A percentile compares a stretch with the other conserved stretches of the same genome.
phyloP scores from a whole-genome alignment of 139 green algal genomes.

The Zygnema circumcarinatum region DNA sequence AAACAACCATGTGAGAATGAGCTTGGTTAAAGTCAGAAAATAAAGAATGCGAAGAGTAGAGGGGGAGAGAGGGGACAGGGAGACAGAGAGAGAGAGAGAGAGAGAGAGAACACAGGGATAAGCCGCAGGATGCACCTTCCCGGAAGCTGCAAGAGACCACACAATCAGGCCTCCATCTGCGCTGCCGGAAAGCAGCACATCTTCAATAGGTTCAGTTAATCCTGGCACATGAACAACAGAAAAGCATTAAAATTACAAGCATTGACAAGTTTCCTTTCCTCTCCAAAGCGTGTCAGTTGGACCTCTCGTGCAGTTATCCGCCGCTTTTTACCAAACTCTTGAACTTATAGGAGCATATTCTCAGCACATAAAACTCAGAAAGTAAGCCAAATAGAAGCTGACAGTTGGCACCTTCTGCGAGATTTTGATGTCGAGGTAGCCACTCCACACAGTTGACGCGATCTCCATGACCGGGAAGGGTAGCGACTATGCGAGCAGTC shows the following conservation, averaged over 20 bases:
- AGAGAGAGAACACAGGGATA: background rate
- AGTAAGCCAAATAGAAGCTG: background rate
- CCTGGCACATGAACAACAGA: background rate
- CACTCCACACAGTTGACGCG: slow-evolving; percentile 48
- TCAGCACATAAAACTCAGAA: background rate
- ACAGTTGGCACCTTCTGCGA: background rate
- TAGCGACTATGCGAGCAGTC: background rate
- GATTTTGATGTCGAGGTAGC: slow-evolving; percentile 20
- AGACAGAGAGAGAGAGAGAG: background rate
- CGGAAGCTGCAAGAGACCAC: background rate
- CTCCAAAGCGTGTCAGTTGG: no score
- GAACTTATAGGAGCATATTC: no score
- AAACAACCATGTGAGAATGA: no score
- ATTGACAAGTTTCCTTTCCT: no score
- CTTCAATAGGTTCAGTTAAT: background rate
- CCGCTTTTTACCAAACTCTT: no score
- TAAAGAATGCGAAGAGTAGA: background rate
- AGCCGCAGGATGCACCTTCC: background rate
- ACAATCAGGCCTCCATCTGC: slow-evolving; percentile 20
- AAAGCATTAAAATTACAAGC: no score
- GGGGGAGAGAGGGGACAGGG: background rate
- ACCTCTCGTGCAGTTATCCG: no score
- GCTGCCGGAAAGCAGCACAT: background rate
- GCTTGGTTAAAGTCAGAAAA: no score
- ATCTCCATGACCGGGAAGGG: slow-evolving; percentile 20